Evolutionary conservation across 192 early-diverging fungal genomes (phyloP).

Genomic region (Lobosporangium transversale): DNA sequence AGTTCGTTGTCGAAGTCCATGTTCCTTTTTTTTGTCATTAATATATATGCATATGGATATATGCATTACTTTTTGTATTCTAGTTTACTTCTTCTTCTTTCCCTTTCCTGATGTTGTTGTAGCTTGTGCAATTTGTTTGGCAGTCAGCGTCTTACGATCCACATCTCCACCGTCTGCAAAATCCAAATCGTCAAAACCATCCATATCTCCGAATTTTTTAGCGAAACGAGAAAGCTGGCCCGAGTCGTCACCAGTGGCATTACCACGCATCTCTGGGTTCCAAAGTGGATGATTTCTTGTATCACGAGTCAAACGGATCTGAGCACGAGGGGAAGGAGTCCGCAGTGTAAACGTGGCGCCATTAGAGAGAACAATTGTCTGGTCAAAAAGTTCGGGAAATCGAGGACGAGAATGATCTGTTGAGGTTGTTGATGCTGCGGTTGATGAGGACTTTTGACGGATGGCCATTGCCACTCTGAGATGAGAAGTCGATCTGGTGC

Average conservation of each 20-base stretch:
- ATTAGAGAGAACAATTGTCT: constrained; percentile 88
- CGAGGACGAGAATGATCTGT: constrained; percentile 10
- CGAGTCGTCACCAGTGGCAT: constrained; percentile 76
- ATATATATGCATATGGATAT: no score
- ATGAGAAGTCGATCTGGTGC: constrained; percentile 22
- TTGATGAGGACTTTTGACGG: constrained; percentile 24
- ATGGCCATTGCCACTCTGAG: constrained; percentile 4
- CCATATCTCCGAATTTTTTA: constrained; percentile 78
- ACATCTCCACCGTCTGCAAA: constrained; percentile 58
- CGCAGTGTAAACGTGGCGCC: constrained; percentile 86
- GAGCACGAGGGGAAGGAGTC: constrained; percentile 85
- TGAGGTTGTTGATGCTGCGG: constrained; percentile 6
- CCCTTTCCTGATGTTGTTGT: constrained; percentile 28
- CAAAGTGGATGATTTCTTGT: constrained; percentile 93
- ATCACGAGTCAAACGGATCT: constrained; percentile 90
- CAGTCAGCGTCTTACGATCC: constrained; percentile 40
- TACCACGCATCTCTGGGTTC: constrained; percentile 76
- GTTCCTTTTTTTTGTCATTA: no score
- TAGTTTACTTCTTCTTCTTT: constrained; percentile 55
- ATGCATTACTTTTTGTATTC: no score
- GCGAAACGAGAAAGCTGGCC: constrained; percentile 87
- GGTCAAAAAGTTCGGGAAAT: constrained; percentile 79
- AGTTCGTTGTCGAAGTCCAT: no score
- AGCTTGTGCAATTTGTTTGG: constrained; percentile 46
- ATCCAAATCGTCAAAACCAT: constrained; percentile 60